Evolutionary conservation across 139 green algal species (phyloP).

Genomic region (Eudorina sp.): DNA sequence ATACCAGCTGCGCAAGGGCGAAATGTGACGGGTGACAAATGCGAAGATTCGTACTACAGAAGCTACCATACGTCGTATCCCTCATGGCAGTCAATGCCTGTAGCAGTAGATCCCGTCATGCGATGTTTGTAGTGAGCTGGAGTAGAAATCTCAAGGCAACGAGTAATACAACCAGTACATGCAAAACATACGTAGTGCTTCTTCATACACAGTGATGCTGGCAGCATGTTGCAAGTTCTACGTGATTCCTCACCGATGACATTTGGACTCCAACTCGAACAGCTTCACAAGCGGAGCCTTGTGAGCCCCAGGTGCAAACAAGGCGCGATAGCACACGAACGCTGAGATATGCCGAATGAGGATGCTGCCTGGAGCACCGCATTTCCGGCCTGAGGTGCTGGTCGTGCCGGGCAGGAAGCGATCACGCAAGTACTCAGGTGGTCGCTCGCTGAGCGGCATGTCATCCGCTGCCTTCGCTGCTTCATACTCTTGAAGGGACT

Average conservation of each 20-base stretch:
- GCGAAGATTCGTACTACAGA: no score
- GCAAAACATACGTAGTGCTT: no score
- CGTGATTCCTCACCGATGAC: background rate
- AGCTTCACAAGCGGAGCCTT: slow-evolving; percentile 36
- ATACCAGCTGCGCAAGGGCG: slow-evolving; percentile 17
- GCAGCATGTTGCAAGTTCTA: background rate
- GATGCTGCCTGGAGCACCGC: background rate
- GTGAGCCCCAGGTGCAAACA: slow-evolving; percentile 6
- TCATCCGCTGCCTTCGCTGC: background rate
- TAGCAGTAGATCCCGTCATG: no score
- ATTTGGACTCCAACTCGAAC: slow-evolving; percentile 36
- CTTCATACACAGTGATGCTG: no score
- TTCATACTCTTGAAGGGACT: slow-evolving; percentile 24
- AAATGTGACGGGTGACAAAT: no score
- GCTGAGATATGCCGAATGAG: background rate
- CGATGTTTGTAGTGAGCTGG: no score
- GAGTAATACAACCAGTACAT: no score
- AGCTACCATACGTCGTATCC: no score
- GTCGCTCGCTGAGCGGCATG: background rate
- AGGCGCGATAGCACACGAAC: background rate
- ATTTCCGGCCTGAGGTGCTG: background rate
- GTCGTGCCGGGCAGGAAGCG: background rate
- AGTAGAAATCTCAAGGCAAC: no score
- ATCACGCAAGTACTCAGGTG: background rate
- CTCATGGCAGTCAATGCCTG: no score